Conservation (phyloP, 1,284 basidiomycete species). For the Cutaneotrichosporon arboriforme region DNA sequence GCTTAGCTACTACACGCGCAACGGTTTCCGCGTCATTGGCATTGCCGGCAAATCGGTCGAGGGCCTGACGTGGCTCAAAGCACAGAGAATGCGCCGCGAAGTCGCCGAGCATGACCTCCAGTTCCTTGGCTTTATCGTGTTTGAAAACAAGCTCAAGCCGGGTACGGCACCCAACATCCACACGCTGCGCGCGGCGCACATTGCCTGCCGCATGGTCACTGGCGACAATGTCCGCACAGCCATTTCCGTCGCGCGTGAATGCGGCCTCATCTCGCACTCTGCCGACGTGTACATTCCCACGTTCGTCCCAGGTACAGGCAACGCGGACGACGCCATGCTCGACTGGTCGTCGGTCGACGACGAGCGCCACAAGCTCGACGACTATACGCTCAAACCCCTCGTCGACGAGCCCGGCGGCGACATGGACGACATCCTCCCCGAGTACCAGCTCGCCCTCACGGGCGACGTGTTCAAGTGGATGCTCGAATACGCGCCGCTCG, state of each 20-base stretch:
- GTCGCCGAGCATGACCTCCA: constrained; percentile 86
- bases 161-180: constrained; percentile 89
- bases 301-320: constrained; percentile 74
- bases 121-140: constrained; percentile 94
- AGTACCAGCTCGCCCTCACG: constrained; percentile 87
- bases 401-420: constrained; percentile 61
- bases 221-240: constrained; percentile 97
- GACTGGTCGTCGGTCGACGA: constrained; percentile 95
- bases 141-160: constrained; percentile 97
- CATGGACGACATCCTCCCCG: constrained; percentile 61
- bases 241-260: constrained; percentile 94
- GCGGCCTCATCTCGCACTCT: constrained; percentile 78
- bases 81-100: constrained; percentile 92
- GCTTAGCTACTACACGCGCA: constrained; percentile 92
- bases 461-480: constrained; percentile 99
- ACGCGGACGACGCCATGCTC: constrained; percentile 61
- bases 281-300: constrained; percentile 86
- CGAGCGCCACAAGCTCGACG: constrained; percentile 73
- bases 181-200: constrained; percentile 78
- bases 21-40: constrained; percentile 96
- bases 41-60: constrained; percentile 95
- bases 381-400: constrained; percentile 77
- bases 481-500: constrained; percentile 88
- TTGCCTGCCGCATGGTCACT: constrained; percentile 96
- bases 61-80: constrained; percentile 92